Base-by-base conservation (phyloP, 768 basidiomycete genomes). In the Paxillus rubicundulus region DNA sequence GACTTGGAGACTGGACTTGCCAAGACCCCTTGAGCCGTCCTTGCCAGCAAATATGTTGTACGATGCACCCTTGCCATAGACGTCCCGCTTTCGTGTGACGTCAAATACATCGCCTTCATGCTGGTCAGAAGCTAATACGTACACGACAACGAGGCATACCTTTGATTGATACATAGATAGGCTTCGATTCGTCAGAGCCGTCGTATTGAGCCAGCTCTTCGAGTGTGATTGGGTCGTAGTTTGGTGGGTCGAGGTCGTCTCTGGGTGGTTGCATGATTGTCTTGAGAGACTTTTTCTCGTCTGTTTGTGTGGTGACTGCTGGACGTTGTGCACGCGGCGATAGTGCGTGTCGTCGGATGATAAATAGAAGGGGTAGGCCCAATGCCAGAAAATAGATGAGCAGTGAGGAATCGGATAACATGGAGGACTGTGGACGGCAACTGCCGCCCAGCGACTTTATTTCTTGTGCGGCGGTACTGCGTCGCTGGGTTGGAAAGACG, bases 81-180 rank as follows among this genome's bases (percentile, higher is more conserved):
- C 88, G 55, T 97, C 93, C 28, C 73, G 72, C 70, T 96, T 98
- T 53, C 74, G 73, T 0, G 87, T 75, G 9, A 99, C 96, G 67
- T 98, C 94, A 70, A 97, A 98, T 9, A 98, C 79, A 1, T 85
- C 87, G 43, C 94, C 90, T 90, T 56, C 3, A 47, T 21, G 20
- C 21, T 50, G 52, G 33, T 46, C 30, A 47, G 18, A 27, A 48
- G 50, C 40, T 39, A 14, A 24, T 48, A 46, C 20, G 46, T 36
- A 32, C 28, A 50, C 62, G 63, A 38, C 52, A 82, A 86, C 85
- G 20, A 14, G 57, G 60, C 65, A 39, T 52, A 85, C 91, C 92
- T 78, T 97, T 98, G 74, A 98, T 95, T 28, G 92, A 87, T 39
- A 98, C 87, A 60, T 88, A 93, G 55, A 98, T 90, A 1, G 92